Base-by-base conservation (phyloP, 2,329 filamentous ascomycete genomes). In the Fusarium cicatricum region DNA sequence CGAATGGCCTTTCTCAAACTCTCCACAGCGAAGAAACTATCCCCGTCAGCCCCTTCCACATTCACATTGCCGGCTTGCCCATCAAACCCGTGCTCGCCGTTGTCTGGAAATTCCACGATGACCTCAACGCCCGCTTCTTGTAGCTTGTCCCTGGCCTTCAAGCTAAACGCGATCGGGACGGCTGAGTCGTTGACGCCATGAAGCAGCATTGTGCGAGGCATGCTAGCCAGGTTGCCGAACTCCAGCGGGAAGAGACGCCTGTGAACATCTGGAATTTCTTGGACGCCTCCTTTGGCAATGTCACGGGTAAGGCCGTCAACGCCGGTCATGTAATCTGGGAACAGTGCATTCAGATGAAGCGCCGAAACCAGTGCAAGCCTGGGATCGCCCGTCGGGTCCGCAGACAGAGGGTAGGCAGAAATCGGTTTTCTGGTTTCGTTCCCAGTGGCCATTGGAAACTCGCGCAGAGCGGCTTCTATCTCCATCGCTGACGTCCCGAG, bases 81-180 rank as follows among this genome's bases (percentile, higher is more conserved):
- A n/a, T 67, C 65, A 5, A 67, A 67, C 0, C 65, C 65, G 36
- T 67, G 65, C 9, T 67, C 65, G 2, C 52, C 65, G 37, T 64
- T 43, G 2, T 60, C 52, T 0, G 65, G 65, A 3, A 64, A 67
- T 12, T 68, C 62, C 1, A 46, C 37, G 0, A 43, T 16, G 0
- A 66, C 51, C 1, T 55, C 32, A 3, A 61, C 47, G 0, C 65
- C 65, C 0, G 44, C 55, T 0, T 48, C 55, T 5, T 48, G 49
- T 8, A 67, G 57, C 15, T 58, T 66, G 36, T 64, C 53, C 15
- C 55, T 59, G 21, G 65, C 65, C 5, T 46, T 38, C 2, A 51
- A 14, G n/a, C 65, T 68, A 4, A 39, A 53, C 2, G 62, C 60
- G 0, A 62, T 37, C 0, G 65, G 62, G 3, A 67, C 65, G 38